A percentile compares a stretch with the other conserved stretches of the same genome.
Conservation (phyloP, 306 rosid species). For the Lupinus albus region DNA sequence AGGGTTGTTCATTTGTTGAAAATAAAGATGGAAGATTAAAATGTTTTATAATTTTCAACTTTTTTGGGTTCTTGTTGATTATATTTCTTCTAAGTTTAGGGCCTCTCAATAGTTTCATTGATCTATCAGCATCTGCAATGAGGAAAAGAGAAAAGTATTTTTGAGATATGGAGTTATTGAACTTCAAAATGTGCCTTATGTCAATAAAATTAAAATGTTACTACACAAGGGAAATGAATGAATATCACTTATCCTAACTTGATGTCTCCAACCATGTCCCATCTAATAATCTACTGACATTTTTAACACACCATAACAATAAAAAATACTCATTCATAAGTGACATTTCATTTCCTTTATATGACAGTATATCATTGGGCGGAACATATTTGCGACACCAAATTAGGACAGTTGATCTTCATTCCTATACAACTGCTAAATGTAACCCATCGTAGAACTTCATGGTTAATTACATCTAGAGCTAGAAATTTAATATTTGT, state of each 20-base stretch:
- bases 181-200: background rate
- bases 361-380: too few species aligned
- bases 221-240: too few species aligned
- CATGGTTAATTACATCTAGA: constrained; percentile 8
- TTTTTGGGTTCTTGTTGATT: constrained; percentile 48
- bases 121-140: constrained; percentile 60
- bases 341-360: too few species aligned
- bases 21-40: constrained; percentile 47
- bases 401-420: too few species aligned
- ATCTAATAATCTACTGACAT: too few species aligned
- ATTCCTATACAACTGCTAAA: background rate
- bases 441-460: constrained; percentile 19
- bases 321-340: too few species aligned
- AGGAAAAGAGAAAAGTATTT: constrained; percentile 17
- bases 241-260: too few species aligned
- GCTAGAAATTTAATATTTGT: constrained; percentile 4
- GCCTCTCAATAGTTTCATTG: constrained; percentile 46
- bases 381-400: too few species aligned
- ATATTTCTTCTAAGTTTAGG: constrained; percentile 47
- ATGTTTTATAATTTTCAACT: constrained; percentile 54
- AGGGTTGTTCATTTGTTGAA: constrained; percentile 60
- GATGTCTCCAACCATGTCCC: too few species aligned
- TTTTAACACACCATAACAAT: too few species aligned
- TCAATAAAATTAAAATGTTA: constrained; percentile 18
- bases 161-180: constrained; percentile 9